Conservation (phyloP, 345 rosid species). For the Eucalyptus microcorys region DNA sequence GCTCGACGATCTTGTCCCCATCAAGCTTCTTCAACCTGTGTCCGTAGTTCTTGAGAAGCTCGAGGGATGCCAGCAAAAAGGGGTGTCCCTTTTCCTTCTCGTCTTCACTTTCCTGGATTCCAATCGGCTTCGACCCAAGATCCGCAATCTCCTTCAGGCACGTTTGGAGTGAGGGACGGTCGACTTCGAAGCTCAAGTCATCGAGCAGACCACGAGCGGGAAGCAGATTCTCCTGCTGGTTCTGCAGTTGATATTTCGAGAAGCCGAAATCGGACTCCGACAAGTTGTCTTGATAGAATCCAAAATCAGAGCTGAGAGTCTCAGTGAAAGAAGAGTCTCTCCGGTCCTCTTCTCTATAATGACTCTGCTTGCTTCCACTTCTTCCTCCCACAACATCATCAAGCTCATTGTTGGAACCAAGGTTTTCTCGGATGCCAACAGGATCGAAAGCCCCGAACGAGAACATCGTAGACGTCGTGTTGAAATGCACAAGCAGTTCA, state of each 20-base stretch:
- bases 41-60: slow-evolving; percentile 18
- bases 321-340: background rate
- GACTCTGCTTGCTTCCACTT: background rate
- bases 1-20: background rate
- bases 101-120: background rate
- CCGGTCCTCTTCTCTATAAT: background rate
- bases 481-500: background rate
- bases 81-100: slow-evolving; percentile 1
- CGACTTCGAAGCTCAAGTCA: background rate
- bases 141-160: slow-evolving; percentile 4
- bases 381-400: background rate
- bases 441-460: background rate
- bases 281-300: background rate
- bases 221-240: background rate
- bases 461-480: background rate
- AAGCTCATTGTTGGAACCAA: background rate
- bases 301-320: background rate
- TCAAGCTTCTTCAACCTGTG: slow-evolving; percentile 2
- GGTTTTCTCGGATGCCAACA: background rate
- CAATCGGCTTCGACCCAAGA: background rate
- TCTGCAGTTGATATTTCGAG: background rate
- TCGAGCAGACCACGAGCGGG: slow-evolving; percentile 3
- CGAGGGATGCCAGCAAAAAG: slow-evolving; percentile 19
- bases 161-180: slow-evolving; percentile 13
- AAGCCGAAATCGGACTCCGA: background rate